phyloP scores from a whole-genome alignment of 129 eudicot species.

The Silybum marianum region DNA sequence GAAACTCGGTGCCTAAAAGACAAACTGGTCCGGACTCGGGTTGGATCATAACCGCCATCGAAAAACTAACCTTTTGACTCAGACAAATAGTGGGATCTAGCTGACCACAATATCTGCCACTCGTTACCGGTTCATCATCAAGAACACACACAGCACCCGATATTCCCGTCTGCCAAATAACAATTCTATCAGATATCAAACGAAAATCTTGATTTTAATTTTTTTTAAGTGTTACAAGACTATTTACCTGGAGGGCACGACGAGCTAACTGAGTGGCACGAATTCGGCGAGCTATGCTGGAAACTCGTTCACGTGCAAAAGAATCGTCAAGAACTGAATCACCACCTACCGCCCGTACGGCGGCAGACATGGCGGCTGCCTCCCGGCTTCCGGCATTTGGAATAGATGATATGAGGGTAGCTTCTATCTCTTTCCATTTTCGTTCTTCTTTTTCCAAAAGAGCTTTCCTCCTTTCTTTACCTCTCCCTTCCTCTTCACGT shows the following conservation, averaged over 20 bases:
- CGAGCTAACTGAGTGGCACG: conserved; percentile 88
- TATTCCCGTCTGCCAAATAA: conserved; percentile 79
- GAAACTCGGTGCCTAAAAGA: conserved; percentile 90
- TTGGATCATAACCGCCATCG: conserved; percentile 84
- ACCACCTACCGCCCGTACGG: conserved; percentile 98
- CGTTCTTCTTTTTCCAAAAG: conserved; percentile 97
- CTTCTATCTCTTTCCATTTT: conserved; percentile 98
- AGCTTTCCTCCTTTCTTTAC: conserved; percentile 98
- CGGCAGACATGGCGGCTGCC: conserved; percentile 99
- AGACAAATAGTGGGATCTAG: conserved; percentile 73
- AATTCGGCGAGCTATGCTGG: conserved; percentile 86
- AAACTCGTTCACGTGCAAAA: conserved; percentile 94
- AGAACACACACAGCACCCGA: conserved; percentile 94
- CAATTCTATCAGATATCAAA: not conserved
- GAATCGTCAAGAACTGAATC: conserved; percentile 98
- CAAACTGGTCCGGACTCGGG: conserved; percentile 98
- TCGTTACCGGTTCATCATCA: conserved; percentile 93
- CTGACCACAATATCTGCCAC: conserved; percentile 88
- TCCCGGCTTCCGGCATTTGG: conserved; percentile 98
- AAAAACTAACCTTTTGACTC: conserved; percentile 83
- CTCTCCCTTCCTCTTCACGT: conserved; percentile 99
- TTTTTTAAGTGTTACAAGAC: not conserved
- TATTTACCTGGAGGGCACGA: conserved; percentile 76
- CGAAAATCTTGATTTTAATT: not conserved
- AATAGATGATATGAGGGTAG: conserved; percentile 90